Evolutionary conservation across 1,139 yeast species (phyloP).

Genomic region (Candida pseudoviswanathii): DNA sequence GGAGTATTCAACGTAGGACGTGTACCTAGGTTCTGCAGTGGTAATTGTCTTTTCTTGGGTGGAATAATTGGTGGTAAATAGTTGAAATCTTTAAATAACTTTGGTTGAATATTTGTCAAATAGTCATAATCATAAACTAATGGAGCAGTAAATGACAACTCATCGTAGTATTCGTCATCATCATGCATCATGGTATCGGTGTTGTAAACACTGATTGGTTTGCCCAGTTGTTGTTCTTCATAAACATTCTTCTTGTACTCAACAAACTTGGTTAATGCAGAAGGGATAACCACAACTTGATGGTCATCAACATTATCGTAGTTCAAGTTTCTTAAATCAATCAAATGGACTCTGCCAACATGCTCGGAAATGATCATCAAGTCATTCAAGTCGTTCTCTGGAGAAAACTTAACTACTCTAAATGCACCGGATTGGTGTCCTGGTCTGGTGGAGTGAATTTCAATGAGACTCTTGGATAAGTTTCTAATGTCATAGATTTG

Average conservation of each 20-base stretch:
- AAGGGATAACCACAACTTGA: conserved; percentile 66
- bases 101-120: conserved; percentile 40
- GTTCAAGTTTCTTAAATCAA: conserved; percentile 71
- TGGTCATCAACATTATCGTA: conserved; percentile 49
- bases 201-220: conserved; percentile 1
- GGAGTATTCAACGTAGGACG: conserved; percentile 27
- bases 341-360: conserved; percentile 79
- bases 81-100: conserved; percentile 39
- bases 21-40: conserved; percentile 4
- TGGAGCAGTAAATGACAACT: conserved; percentile 37
- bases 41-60: conserved; percentile 14
- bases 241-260: conserved; percentile 22
- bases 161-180: conserved; percentile 9
- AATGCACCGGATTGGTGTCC: conserved; percentile 63
- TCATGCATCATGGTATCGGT: conserved; percentile 2
- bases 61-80: conserved; percentile 27
- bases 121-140: conserved; percentile 49
- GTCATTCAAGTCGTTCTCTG: conserved; percentile 65
- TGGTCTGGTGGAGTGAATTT: conserved; percentile 60
- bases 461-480: conserved; percentile 49
- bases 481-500: conserved; percentile 76
- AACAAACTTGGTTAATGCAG: conserved; percentile 46
- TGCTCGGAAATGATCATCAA: conserved; percentile 79
- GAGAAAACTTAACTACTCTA: conserved; percentile 69
- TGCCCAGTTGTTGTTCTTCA: conserved; percentile 6